Evolutionary conservation across 176 grass and related monocot genomes (phyloP).

Genomic region (Oryza brachyantha): DNA sequence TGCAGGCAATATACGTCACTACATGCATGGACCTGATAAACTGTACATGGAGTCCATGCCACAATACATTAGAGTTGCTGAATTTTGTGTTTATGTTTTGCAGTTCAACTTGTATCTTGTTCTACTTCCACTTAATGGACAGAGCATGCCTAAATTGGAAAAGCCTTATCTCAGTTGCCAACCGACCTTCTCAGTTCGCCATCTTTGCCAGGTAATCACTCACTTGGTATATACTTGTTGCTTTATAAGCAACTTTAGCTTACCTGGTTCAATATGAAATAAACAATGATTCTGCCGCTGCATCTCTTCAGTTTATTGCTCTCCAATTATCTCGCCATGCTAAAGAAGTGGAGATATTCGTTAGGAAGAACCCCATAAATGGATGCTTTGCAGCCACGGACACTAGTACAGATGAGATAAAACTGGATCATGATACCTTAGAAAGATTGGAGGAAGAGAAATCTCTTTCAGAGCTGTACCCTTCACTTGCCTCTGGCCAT

Average conservation of each 20-base stretch:
- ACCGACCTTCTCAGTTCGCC: conserved; percentile 49
- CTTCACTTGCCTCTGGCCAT: conserved; percentile 17
- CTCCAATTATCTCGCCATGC: conserved; percentile 46
- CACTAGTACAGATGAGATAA: background rate
- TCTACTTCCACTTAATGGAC: conserved; percentile 56
- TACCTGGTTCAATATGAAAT: background rate
- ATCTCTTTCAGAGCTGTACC: conserved; percentile 43
- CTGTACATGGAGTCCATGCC: conserved; percentile 2
- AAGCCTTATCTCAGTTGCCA: conserved; percentile 53
- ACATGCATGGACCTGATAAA: background rate
- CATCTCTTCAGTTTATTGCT: conserved; percentile 42
- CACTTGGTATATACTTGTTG: background rate
- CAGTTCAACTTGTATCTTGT: conserved; percentile 59
- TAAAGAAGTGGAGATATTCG: conserved; percentile 49
- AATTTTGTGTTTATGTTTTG: conserved; percentile 29
- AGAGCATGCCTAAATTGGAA: conserved; percentile 54
- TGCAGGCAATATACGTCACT: background rate
- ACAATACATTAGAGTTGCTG: conserved; percentile 8
- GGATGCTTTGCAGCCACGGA: conserved; percentile 3
- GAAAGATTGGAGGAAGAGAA: conserved; percentile 51
- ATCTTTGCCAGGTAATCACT: conserved; percentile 62
- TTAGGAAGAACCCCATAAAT: conserved; percentile 26
- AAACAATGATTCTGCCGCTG: conserved; percentile 1
- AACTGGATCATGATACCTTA: background rate
- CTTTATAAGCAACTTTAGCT: background rate